Conservation (phyloP, 495 filamentous ascomycete genomes). For the Aspergillus ostianus region DNA sequence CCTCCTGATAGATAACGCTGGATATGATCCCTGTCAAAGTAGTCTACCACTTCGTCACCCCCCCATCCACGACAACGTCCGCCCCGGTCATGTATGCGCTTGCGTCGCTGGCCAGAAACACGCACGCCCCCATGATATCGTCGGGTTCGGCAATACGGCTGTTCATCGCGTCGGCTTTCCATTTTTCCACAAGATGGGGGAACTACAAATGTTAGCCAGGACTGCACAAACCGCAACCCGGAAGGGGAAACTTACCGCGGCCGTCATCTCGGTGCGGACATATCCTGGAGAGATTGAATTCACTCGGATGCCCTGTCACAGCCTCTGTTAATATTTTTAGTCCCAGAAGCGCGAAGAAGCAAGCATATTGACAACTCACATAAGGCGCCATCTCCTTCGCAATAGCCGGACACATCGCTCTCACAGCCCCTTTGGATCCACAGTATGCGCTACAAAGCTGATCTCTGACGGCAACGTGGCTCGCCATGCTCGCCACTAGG, state of each 20-base stretch:
- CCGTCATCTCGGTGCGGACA: conserved; percentile 45
- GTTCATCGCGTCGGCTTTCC: conserved; percentile 73
- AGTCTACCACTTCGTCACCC: conserved; percentile 33
- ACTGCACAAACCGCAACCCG: not conserved
- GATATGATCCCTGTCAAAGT: not conserved
- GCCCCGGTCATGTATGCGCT: conserved; percentile 78
- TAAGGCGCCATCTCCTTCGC: conserved; percentile 56
- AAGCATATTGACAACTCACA: conserved; percentile 16
- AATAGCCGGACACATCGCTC: conserved; percentile 63
- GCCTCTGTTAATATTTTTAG: not conserved
- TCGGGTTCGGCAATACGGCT: conserved; percentile 70
- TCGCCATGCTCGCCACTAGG: conserved; percentile 48
- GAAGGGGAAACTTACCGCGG: conserved; percentile 49
- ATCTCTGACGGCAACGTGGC: conserved; percentile 55
- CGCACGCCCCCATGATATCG: conserved; percentile 77
- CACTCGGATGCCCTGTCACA: conserved; percentile 36
- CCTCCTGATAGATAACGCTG: not conserved
- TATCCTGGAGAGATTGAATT: conserved; percentile 48
- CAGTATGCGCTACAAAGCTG: conserved; percentile 73
- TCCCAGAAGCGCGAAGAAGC: no score
- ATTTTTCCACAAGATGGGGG: conserved; percentile 68
- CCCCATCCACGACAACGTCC: conserved; percentile 58
- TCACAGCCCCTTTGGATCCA: conserved; percentile 72
- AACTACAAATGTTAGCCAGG: conserved; percentile 65
- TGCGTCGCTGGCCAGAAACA: conserved; percentile 78